Evolutionary conservation across 1,284 basidiomycete species (phyloP), one percentile per base, ranked within the genome.

Genomic region (Ceratobasidium sp.): DNA sequence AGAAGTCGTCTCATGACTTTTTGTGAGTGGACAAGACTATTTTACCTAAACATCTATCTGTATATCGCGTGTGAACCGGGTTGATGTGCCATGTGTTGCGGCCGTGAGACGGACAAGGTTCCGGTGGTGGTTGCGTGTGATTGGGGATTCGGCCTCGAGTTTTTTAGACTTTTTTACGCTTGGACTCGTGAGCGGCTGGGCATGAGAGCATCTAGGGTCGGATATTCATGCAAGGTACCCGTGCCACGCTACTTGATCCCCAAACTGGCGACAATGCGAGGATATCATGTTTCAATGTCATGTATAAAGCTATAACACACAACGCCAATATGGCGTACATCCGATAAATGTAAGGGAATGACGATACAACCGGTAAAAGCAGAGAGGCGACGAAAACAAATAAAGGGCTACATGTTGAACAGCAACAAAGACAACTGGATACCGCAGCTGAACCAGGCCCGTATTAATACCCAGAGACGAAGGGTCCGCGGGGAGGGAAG

Each of bases 211-310:
- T 46, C 37, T n/a, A 64, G 61, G 61, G 61, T 64, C 43, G 13
- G 37, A 64, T 64, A 22, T 9, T 15, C 15, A 5, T 61, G 8
- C 29, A 13, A 7, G 32, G 29, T 46, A 64, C 61, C 43, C 37
- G n/a, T 13, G 34, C 34, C 56, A n/a, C 25, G 37, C 22, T n/a
- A n/a, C n/a, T n/a, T n/a, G n/a, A n/a, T n/a, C n/a, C n/a, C n/a
- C n/a, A n/a, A n/a, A n/a, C n/a, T n/a, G n/a, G n/a, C n/a, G n/a
- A n/a, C n/a, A n/a, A n/a, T n/a, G n/a, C n/a, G n/a, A n/a, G n/a
- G n/a, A n/a, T n/a, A 44, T 64, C 11, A 64, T 64, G 61, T n/a
- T 64, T 64, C 61, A 61, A 57, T 57, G 57, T 61, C 57, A 64
- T 64, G 61, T 64, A 46, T 64, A 64, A 34, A n/a, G n/a, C 37